Evolutionary conservation across 129 eudicot species (phyloP), one percentile per base, ranked within the genome.

Genomic region (Oenanthe sinensis): DNA sequence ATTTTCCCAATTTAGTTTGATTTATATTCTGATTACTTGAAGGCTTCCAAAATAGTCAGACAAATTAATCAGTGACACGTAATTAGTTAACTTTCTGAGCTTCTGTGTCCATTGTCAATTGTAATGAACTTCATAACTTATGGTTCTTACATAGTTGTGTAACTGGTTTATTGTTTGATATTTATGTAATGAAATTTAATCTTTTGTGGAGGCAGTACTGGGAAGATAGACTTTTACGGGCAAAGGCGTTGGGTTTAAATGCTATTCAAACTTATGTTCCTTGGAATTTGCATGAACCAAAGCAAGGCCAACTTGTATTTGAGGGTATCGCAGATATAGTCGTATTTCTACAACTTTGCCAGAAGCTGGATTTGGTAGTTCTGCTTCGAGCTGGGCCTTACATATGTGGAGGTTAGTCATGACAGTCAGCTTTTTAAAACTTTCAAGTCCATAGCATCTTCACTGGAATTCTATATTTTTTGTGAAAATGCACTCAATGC

Each of bases 181-280:
- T 43, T 22, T 22, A 33, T 44, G 17, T 44, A 13, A 73, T 26
- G 6, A 46, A 1, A 40, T 46, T 44, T 24, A 46, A 42, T 54
- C 75, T 69, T 67, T 26, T 72, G 22, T 76, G 65, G 60, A 19
- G 77, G 69, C 83, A 95, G 98, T 95, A 91, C 75, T 91, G 97
- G 97, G 96, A 91, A 86, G 98, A 95, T 82, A 87, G 98, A 77
- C 84, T 91, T 77, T 74, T 88, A 81, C 90, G 94, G 85, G 97
- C 96, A 76, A 95, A 95, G 89, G 98, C 98, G 49, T 86, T 95
- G 87, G 97, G 98, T 43, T 85, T 95, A 87, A 95, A 95, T 79
- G 88, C 96, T 24, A 90, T 95, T 88, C 98, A 95, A 84, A 95
- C 97, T 50, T 95, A 95, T 79, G 98, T 95, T 84, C 98, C 98